Percentiles rank a stretch among this genome's conserved stretches.
phyloP scores from a whole-genome alignment of 108 stramenopile genomes.

The Bacterosira constricta region DNA sequence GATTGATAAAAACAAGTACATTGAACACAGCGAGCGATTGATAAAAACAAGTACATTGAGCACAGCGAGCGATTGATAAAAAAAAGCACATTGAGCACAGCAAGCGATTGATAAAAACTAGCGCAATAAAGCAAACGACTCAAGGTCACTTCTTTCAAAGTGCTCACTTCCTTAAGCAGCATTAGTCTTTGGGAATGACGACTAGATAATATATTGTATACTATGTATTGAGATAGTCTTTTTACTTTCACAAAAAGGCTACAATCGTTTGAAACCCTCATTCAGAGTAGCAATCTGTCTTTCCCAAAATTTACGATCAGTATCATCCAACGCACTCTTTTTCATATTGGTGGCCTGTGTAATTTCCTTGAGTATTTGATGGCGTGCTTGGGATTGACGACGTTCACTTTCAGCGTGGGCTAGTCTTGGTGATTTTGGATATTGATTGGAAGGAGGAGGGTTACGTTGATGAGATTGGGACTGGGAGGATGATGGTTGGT shows the following conservation, averaged over 20 bases:
- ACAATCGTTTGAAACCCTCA: constrained; percentile 31
- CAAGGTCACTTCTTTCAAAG: neutral
- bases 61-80: neutral
- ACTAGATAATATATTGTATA: neutral
- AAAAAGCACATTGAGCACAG: neutral
- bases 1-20: too few species aligned
- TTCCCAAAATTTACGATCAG: constrained; percentile 54
- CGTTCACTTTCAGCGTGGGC: constrained; percentile 27
- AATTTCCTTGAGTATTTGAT: constrained; percentile 50
- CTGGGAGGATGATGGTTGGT: neutral
- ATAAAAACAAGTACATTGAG: too few species aligned
- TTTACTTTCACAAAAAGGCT: too few species aligned
- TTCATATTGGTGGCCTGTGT: constrained; percentile 51
- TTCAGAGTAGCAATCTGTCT: constrained; percentile 54
- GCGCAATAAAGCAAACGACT: neutral
- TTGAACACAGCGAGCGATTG: too few species aligned
- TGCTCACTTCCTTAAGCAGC: too few species aligned
- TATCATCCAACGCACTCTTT: constrained; percentile 31
- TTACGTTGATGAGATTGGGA: neutral
- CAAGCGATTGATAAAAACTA: neutral
- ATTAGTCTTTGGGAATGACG: too few species aligned
- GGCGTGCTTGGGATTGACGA: constrained; percentile 42
- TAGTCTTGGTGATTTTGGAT: neutral
- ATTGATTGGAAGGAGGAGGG: neutral
- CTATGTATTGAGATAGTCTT: too few species aligned